Conservation (phyloP, 2,329 filamentous ascomycete species). For the Alternaria triticimaculans region DNA sequence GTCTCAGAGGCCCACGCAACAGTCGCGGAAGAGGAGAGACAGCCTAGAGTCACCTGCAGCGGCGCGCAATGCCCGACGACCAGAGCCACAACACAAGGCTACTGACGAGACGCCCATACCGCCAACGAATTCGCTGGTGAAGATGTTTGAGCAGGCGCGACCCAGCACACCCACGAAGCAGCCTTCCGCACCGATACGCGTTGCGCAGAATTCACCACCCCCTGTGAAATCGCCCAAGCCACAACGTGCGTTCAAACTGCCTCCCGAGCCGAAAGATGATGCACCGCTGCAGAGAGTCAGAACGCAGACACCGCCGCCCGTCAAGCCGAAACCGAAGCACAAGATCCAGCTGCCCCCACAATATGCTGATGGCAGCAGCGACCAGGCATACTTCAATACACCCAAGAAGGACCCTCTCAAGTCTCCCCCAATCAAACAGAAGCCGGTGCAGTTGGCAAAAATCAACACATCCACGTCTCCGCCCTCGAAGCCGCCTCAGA, state of each 20-base stretch:
- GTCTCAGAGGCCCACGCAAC: constrained; percentile 22
- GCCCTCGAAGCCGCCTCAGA: constrained; percentile 29
- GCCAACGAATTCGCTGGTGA: constrained; percentile 69
- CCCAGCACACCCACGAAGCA: constrained; percentile 26
- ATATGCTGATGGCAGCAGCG: constrained; percentile 22
- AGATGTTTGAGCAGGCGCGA: constrained; percentile 68
- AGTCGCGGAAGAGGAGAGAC: constrained; percentile 21
- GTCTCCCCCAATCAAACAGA: constrained; percentile 34
- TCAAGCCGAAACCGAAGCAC: constrained; percentile 43
- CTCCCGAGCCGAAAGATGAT: constrained; percentile 34
- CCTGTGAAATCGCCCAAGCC: constrained; percentile 54
- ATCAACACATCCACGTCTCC: constrained; percentile 24
- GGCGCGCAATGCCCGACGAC: constrained; percentile 12
- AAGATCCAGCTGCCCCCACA: constrained; percentile 20
- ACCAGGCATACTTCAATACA: constrained; percentile 22
- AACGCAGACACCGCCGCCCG: constrained; percentile 33
- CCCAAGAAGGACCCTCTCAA: constrained; percentile 33
- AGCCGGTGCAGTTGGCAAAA: constrained; percentile 29
- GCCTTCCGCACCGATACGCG: constrained; percentile 21
- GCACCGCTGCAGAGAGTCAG: constrained; percentile 22
- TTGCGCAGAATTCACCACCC: constrained; percentile 35
- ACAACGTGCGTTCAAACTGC: constrained; percentile 37
- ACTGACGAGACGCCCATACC: constrained; percentile 66
- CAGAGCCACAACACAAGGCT: constrained; percentile 31
- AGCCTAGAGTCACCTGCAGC: constrained; percentile 24